phyloP scores from a whole-genome alignment of 176 grass and related monocot species.

The bread wheat (Triticum aestivum) region IWGSC_CS_RefSeq_v2.1 NC_057803.1:17561790-17562289 shows the following conservation, averaged over 20 bases:
- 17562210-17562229: neutral
- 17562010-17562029: neutral
- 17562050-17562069: neutral
- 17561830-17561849: neutral
- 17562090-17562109: neutral
- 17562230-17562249: neutral
- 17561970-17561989: too few relatives aligned
- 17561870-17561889: neutral
- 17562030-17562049: neutral
- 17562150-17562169: neutral
- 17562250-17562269: neutral
- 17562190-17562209: conserved; percentile 3
- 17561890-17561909: neutral
- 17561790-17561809: neutral
- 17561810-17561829: neutral
- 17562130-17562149: neutral
- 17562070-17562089: too few relatives aligned
- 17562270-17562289: neutral
- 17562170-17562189: neutral
- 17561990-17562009: neutral
- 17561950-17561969: neutral
- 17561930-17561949: neutral
- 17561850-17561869: neutral
- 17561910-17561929: neutral
- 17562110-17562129: neutral